These are phyloP conservation scores for Thraustochytrium sp. DNA, from an alignment of 352 stramenopile genomes.

Conservation along the genomic window DNA sequence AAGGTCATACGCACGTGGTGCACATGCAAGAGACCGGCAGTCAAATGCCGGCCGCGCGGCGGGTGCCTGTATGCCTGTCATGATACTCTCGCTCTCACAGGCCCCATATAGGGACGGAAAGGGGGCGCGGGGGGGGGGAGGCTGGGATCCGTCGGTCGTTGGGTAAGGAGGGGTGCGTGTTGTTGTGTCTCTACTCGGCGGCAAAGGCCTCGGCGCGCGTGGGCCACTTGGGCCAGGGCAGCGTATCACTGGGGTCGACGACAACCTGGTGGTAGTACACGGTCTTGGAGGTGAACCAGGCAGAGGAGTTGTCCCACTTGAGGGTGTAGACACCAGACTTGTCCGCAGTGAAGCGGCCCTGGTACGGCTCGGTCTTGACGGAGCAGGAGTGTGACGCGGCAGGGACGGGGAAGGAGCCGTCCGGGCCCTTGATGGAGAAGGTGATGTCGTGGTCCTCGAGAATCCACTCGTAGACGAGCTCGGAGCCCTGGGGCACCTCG, in stretches of 20 bases:
- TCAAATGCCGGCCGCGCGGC: too few relatives aligned
- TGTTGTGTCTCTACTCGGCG: background rate
- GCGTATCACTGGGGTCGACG: background rate
- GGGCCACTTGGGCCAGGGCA: constrained; percentile 36
- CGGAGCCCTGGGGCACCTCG: background rate
- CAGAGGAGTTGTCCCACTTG: constrained; percentile 32
- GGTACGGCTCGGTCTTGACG: constrained; percentile 10
- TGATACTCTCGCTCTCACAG: too few relatives aligned
- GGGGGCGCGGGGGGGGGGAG: background rate
- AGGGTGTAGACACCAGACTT: constrained; percentile 3
- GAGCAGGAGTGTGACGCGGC: constrained; percentile 25
- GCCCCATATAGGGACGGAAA: too few relatives aligned
- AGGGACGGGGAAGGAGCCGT: background rate
- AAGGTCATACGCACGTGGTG: too few relatives aligned
- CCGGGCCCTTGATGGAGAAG: background rate
- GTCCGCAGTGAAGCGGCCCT: constrained; percentile 1
- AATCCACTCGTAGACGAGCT: constrained; percentile 41
- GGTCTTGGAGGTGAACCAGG: constrained; percentile 39
- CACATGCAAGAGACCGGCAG: too few relatives aligned
- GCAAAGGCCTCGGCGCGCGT: constrained; percentile 21
- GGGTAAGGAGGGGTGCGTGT: background rate
- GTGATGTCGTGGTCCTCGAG: constrained; percentile 6
- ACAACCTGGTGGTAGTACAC: constrained; percentile 35
- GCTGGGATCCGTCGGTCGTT: background rate
- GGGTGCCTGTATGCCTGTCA: too few relatives aligned